A percentile compares a stretch with the other conserved stretches of the same genome.
Evolutionary conservation across 2,329 filamentous ascomycete species (phyloP).

Genomic region (Sphaceloma murrayae): DNA sequence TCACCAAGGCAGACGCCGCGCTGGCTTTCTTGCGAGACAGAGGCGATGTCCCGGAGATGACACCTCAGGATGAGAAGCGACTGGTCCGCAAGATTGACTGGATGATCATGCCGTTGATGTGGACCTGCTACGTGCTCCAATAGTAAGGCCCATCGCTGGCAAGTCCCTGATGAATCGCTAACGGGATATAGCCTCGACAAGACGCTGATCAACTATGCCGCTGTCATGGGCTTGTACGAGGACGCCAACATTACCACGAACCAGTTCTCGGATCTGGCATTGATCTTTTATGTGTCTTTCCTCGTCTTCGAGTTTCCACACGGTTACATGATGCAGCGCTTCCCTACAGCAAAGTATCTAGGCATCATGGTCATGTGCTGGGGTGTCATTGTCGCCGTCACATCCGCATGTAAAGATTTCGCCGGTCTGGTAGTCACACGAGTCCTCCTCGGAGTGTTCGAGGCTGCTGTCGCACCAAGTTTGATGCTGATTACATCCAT

Average conservation of each 20-base stretch:
- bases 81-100: slow-evolving; percentile 32
- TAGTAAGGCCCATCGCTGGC: slow-evolving; percentile 25
- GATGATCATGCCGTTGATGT: slow-evolving; percentile 35
- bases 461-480: slow-evolving; percentile 45
- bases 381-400: slow-evolving; percentile 41
- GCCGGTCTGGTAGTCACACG: slow-evolving; percentile 41
- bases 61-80: slow-evolving; percentile 22
- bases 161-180: too few relatives aligned
- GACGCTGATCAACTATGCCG: slow-evolving; percentile 31
- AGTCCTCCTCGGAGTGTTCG: slow-evolving; percentile 45
- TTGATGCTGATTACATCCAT: slow-evolving; percentile 48
- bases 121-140: slow-evolving; percentile 32
- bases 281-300: slow-evolving; percentile 32
- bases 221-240: slow-evolving; percentile 34
- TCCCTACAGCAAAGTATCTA: slow-evolving; percentile 47
- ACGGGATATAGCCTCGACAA: slow-evolving; percentile 5
- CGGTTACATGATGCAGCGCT: slow-evolving; percentile 43
- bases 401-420: slow-evolving; percentile 43
- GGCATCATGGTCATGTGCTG: slow-evolving; percentile 36
- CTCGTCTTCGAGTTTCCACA: slow-evolving; percentile 33
- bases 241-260: slow-evolving; percentile 29
- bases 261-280: slow-evolving; percentile 30
- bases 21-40: slow-evolving; percentile 26
- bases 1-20: slow-evolving; percentile 26
- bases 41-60: slow-evolving; percentile 21